Base-by-base conservation (phyloP, 208 protist genomes). In the Willaertia magna region DNA sequence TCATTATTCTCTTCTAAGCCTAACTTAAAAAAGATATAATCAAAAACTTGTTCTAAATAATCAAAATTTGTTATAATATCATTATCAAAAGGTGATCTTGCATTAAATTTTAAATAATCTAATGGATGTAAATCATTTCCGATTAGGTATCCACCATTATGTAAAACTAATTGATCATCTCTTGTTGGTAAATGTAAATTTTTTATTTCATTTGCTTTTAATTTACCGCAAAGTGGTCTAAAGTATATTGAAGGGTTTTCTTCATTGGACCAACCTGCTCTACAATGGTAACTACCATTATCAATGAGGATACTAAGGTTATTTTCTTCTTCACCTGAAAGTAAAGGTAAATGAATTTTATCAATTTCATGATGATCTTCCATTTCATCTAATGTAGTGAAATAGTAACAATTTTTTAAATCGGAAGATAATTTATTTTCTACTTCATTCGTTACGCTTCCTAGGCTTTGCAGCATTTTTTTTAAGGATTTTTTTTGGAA, bases 61-160 rank as follows among this genome's bases (percentile, higher is more conserved):
- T 47, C 44, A 40, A 40, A 40, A 81, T 51, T 81, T 26, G 22
- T 42, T 39, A 81, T 18, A 40, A 81, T 20, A 39, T 81, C 76
- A 30, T 40, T 46, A 51, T 81, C 76, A 81, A 81, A 81, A 42
- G 76, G 76, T 39, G 76, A 51, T 46, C 44, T 26, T 81, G 76
- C 76, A 51, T 30, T 30, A 34, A 51, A 81, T 81, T 42, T 47
- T 26, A 40, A 46, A 81, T 51, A 81, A 81, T 81, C 76, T 51
- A 51, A 51, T 20, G 76, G 76, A 51, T 81, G 43, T 9, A 81
- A 18, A 81, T 81, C 76, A 81, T 81, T 51, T 51, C 76, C 76
- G 51, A 81, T 42, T 20, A 81, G 12, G 34, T 81, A 81, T 30
- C 44, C 44, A 16, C 76, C 76, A 81, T 67, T 67, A 9, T 67